Evolutionary conservation across 805 yeast species (phyloP).

Genomic region (Saccharomycopsis malanga): DNA sequence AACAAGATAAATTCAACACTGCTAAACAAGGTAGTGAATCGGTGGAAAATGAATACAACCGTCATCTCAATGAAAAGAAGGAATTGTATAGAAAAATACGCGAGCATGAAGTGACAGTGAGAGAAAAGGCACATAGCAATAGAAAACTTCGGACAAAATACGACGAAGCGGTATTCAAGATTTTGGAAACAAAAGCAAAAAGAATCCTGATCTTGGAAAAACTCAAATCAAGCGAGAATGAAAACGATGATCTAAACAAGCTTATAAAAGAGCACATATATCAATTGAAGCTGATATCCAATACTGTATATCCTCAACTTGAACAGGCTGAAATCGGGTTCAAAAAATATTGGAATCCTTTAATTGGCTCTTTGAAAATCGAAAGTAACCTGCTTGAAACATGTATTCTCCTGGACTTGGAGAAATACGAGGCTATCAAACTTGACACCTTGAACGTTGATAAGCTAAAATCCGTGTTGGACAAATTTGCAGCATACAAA

Average conservation of each 20-base stretch:
- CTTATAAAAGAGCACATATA: conserved; percentile 1
- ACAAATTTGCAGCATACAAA: conserved; percentile 3
- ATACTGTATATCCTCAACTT: background rate
- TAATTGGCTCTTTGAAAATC: background rate
- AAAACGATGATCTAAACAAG: conserved; percentile 15
- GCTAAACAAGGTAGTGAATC: background rate
- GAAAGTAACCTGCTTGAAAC: background rate
- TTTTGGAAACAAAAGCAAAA: conserved; percentile 18
- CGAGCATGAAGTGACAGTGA: background rate
- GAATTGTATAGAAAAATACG: background rate
- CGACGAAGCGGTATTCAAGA: conserved; percentile 16
- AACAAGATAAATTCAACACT: background rate
- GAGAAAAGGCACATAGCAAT: background rate
- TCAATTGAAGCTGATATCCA: background rate
- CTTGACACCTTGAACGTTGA: background rate
- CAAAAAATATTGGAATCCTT: conserved; percentile 2
- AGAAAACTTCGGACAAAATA: conserved; percentile 3
- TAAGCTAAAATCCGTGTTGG: background rate
- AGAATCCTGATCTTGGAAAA: conserved; percentile 12
- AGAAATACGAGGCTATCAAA: background rate
- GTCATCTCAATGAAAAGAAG: background rate
- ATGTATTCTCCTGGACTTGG: conserved; percentile 1
- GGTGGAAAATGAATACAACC: background rate
- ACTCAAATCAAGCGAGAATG: conserved; percentile 12
- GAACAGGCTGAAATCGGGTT: background rate